Conservation (phyloP, 2,329 filamentous ascomycete species). For the Pyrenochaeta sp. region DNA sequence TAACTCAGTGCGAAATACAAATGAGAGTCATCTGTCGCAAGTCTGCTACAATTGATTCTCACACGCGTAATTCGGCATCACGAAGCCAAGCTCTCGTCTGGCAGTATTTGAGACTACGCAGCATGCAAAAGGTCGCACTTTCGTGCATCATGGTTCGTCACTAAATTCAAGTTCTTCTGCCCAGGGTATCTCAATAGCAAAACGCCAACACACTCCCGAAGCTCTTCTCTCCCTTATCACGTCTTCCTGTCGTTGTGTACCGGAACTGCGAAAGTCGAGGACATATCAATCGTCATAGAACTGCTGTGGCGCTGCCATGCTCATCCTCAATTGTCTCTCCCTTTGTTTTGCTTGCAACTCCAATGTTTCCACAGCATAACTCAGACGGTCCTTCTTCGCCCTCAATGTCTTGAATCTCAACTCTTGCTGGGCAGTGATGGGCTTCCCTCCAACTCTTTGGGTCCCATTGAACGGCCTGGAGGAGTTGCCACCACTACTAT, state of each 20-base stretch:
- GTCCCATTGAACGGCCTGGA: constrained; percentile 34
- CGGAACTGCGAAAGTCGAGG: not conserved
- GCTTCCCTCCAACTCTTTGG: constrained; percentile 36
- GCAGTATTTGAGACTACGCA: too few species aligned
- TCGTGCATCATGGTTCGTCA: too few species aligned
- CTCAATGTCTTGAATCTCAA: constrained; percentile 71
- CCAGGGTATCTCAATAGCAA: too few species aligned
- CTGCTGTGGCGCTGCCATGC: constrained; percentile 65
- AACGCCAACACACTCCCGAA: too few species aligned
- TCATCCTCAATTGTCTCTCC: constrained; percentile 75
- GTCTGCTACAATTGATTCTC: too few species aligned
- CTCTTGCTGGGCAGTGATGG: constrained; percentile 57
- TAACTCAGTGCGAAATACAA: too few species aligned
- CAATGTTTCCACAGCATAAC: constrained; percentile 85
- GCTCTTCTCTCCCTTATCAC: not conserved
- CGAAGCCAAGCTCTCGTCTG: too few species aligned
- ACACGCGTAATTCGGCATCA: too few species aligned
- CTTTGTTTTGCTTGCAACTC: constrained; percentile 85
- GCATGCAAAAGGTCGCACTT: too few species aligned
- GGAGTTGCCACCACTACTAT: constrained; percentile 29
- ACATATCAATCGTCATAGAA: constrained; percentile 39
- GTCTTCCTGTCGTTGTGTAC: not conserved
- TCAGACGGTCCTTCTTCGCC: constrained; percentile 83
- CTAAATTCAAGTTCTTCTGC: too few species aligned
- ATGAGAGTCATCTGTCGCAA: too few species aligned